Evolutionary conservation across 768 basidiomycete genomes (phyloP).

Genomic region (Lepiota venenata): DNA sequence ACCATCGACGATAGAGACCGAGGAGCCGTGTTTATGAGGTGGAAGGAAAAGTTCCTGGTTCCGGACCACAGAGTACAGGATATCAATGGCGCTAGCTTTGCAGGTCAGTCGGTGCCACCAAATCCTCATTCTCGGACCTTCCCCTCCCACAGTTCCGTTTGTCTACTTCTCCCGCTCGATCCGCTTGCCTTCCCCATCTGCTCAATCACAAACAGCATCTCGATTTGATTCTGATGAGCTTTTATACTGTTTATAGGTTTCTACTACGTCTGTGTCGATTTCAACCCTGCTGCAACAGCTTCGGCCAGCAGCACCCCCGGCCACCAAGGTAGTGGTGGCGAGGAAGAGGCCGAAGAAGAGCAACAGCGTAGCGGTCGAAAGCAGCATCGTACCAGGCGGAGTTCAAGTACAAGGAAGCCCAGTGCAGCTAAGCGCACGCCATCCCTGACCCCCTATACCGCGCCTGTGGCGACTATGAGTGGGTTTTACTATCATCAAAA

Average conservation of each 20-base stretch:
- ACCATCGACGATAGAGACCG: slow-evolving; percentile 77
- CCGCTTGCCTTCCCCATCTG: neutral
- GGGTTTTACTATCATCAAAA: slow-evolving; percentile 95
- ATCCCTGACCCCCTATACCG: slow-evolving; percentile 43
- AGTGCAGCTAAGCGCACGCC: slow-evolving; percentile 25
- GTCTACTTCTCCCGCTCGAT: neutral
- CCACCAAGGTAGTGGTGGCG: slow-evolving; percentile 20
- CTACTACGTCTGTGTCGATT: slow-evolving; percentile 94
- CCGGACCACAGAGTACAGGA: slow-evolving; percentile 92
- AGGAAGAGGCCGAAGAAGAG: slow-evolving; percentile 10
- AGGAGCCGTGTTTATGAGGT: slow-evolving; percentile 90
- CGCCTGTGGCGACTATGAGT: slow-evolving; percentile 71
- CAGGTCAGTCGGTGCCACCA: slow-evolving; percentile 52
- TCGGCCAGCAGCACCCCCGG: slow-evolving; percentile 16
- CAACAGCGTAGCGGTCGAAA: slow-evolving; percentile 8
- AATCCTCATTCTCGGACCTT: neutral
- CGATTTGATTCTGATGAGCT: neutral
- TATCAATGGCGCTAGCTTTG: slow-evolving; percentile 93
- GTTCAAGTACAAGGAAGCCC: slow-evolving; percentile 46
- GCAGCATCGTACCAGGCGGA: slow-evolving; percentile 35
- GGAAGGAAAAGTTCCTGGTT: slow-evolving; percentile 97
- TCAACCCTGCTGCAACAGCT: slow-evolving; percentile 51
- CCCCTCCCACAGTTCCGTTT: neutral
- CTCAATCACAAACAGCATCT: too few species aligned
- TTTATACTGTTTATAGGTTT: slow-evolving; percentile 56